Conservation (phyloP, 2,329 filamentous ascomycete genomes). For the Hymenoscyphus fructigenus region DNA sequence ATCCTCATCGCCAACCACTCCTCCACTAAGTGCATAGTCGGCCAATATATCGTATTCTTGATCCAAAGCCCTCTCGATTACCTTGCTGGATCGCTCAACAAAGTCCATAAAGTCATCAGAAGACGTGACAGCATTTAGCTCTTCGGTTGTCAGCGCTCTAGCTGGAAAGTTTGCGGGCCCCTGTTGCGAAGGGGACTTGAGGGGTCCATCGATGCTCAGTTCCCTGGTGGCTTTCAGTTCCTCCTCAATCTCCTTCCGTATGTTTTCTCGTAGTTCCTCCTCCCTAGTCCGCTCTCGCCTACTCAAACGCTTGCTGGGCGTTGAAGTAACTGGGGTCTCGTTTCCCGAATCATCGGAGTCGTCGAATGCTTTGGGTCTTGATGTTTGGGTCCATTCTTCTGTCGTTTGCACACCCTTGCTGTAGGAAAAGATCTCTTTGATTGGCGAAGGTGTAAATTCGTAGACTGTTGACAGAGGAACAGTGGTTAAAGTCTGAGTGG, state of each 20-base stretch:
- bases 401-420: slow-evolving; percentile 95
- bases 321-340: slow-evolving; percentile 52
- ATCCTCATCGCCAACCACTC: slow-evolving; percentile 75
- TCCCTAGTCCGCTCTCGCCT: slow-evolving; percentile 78
- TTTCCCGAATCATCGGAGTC: slow-evolving; percentile 66
- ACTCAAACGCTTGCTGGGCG: slow-evolving; percentile 72
- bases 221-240: slow-evolving; percentile 76
- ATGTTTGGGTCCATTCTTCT: slow-evolving; percentile 64
- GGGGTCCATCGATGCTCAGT: slow-evolving; percentile 51
- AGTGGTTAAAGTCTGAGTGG: slow-evolving; percentile 68
- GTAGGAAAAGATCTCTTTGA: slow-evolving; percentile 88
- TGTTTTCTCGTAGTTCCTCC: slow-evolving; percentile 81
- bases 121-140: slow-evolving; percentile 84
- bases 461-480: slow-evolving; percentile 73
- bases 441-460: slow-evolving; percentile 73
- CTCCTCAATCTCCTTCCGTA: slow-evolving; percentile 88
- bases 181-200: slow-evolving; percentile 48
- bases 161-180: slow-evolving; percentile 66
- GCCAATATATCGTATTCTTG: slow-evolving; percentile 95
- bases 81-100: slow-evolving; percentile 91
- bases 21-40: slow-evolving; percentile 83
- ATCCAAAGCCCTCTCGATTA: slow-evolving; percentile 92
- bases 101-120: slow-evolving; percentile 95
- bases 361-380: slow-evolving; percentile 53
- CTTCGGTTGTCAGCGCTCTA: slow-evolving; percentile 77